Conservation (phyloP, 306 rosid genomes). For the Hippophae rhamnoides region DNA sequence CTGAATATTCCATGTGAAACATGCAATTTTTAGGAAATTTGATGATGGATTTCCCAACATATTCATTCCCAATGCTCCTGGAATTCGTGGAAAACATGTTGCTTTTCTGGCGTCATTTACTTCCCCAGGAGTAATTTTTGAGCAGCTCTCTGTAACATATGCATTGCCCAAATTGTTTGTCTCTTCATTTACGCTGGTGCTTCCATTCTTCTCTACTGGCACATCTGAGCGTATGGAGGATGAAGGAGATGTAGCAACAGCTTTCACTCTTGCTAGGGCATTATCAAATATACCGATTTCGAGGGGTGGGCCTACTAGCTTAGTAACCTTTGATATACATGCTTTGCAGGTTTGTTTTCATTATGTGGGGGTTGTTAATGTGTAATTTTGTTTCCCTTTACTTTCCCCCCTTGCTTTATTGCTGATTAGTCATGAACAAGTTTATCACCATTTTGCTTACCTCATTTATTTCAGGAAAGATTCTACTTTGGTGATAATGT, state of each 20-base stretch:
- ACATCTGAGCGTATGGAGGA: slow-evolving; percentile 98
- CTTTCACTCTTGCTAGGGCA: slow-evolving; percentile 89
- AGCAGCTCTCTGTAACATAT: slow-evolving; percentile 91
- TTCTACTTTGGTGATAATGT: slow-evolving; percentile 97
- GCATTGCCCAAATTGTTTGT: slow-evolving; percentile 86
- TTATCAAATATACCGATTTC: slow-evolving; percentile 88
- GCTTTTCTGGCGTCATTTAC: slow-evolving; percentile 95
- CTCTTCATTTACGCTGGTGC: slow-evolving; percentile 84
- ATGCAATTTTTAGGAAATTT: slow-evolving; percentile 60
- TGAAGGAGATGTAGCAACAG: slow-evolving; percentile 97
- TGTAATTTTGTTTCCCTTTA: neutral
- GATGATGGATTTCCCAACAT: slow-evolving; percentile 96
- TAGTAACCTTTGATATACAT: slow-evolving; percentile 92
- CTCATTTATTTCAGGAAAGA: slow-evolving; percentile 54
- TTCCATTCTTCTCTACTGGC: slow-evolving; percentile 94
- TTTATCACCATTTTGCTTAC: slow-evolving; percentile 11
- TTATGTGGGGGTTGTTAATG: slow-evolving; percentile 5
- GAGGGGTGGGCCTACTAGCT: slow-evolving; percentile 94
- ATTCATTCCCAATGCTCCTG: slow-evolving; percentile 92
- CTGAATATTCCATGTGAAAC: slow-evolving; percentile 22
- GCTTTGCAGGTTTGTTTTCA: slow-evolving; percentile 74
- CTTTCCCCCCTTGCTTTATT: slow-evolving; percentile 3
- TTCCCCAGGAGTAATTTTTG: slow-evolving; percentile 85
- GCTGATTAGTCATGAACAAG: neutral
- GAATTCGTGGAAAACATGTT: slow-evolving; percentile 85